Base-by-base conservation (phyloP, 768 basidiomycete genomes). In the Terana coerulea region DNA sequence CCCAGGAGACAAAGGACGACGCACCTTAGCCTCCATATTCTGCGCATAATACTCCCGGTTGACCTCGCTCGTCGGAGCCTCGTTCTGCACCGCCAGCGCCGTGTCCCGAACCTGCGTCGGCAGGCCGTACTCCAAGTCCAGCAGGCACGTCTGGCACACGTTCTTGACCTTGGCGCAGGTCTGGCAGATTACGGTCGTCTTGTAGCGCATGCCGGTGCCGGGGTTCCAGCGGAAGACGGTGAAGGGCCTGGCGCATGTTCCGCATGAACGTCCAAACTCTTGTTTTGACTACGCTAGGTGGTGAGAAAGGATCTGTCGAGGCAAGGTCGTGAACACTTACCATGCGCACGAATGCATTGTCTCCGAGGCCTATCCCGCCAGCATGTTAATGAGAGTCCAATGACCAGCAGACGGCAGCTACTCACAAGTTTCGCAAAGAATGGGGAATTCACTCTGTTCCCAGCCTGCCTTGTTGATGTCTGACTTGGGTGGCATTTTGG, bases 211-310 rank as follows among this genome's bases (percentile, higher is more conserved):
- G 35, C 94, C 95, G 3, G 84, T 73, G 39, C 97, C 97, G 2
- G 97, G 95, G 64, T 98, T 95, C 97, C 97, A 99, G 34, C 93
- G 88, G 72, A 99, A 99, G 60, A 98, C 88, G 42, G 91, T 95
- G 72, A 95, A 95, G 2, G 92, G 97, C 21, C 97, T 81, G 2
- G 94, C 93, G 65, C 97, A 99, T 47, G 95, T 95, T 57, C 98
- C 98, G 70, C 97, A 99, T 47, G 93, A 93, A 24, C 88, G 80
- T 3, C 94, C 97, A 56, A 89, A 95, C 64, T 94, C 89, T 79
- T 98, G 97, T 71, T 98, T 98, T 5, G 91, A 92, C 95, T 98
- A 35, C 7, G 19, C n/a, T n/a, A n/a, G n/a, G n/a, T n/a, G n/a
- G 3, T 41, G n/a, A n/a, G n/a, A n/a, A n/a, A n/a, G n/a, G n/a